Evolutionary conservation across 1,139 yeast species (phyloP).

Genomic region (Scheffersomyces lignicola): DNA sequence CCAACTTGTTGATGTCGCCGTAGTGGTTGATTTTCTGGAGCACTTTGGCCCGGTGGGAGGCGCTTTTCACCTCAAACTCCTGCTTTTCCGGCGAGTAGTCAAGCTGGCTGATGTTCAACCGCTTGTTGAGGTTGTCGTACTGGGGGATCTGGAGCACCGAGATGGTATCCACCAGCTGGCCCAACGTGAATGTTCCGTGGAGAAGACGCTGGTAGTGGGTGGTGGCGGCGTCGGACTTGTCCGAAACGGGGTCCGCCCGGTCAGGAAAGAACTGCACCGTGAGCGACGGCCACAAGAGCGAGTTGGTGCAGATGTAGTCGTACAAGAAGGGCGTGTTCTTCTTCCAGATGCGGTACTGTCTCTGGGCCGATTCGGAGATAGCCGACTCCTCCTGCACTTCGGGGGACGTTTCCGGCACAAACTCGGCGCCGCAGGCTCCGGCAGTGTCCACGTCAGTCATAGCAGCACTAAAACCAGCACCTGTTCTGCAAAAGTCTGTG

Average conservation of each 20-base stretch:
- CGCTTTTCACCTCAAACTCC: slow-evolving; percentile 39
- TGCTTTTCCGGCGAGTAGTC: slow-evolving; percentile 40
- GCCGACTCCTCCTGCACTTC: slow-evolving; percentile 9
- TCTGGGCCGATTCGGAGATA: slow-evolving; percentile 29
- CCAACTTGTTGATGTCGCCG: slow-evolving; percentile 46
- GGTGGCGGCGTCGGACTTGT: slow-evolving; percentile 9
- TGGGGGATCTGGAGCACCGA: slow-evolving; percentile 41
- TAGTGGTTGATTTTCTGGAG: slow-evolving; percentile 43
- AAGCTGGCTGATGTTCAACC: slow-evolving; percentile 32
- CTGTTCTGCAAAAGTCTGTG: too few relatives aligned
- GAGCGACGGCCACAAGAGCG: slow-evolving; percentile 57
- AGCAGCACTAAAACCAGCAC: too few relatives aligned
- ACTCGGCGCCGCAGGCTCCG: background rate
- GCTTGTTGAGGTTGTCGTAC: slow-evolving; percentile 30
- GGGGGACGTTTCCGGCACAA: too few relatives aligned
- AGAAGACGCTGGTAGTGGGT: slow-evolving; percentile 33
- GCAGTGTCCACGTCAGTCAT: background rate
- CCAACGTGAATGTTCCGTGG: slow-evolving; percentile 45
- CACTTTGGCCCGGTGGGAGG: slow-evolving; percentile 27
- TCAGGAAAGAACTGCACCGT: slow-evolving; percentile 59
- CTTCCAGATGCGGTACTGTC: slow-evolving; percentile 51
- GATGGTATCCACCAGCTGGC: slow-evolving; percentile 42
- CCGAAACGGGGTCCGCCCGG: slow-evolving; percentile 27
- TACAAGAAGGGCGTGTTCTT: slow-evolving; percentile 54
- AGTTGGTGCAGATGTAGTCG: slow-evolving; percentile 49